Evolutionary conservation across 2,329 filamentous ascomycete species (phyloP).

Genomic region (Talaromyces rugulosus): DNA sequence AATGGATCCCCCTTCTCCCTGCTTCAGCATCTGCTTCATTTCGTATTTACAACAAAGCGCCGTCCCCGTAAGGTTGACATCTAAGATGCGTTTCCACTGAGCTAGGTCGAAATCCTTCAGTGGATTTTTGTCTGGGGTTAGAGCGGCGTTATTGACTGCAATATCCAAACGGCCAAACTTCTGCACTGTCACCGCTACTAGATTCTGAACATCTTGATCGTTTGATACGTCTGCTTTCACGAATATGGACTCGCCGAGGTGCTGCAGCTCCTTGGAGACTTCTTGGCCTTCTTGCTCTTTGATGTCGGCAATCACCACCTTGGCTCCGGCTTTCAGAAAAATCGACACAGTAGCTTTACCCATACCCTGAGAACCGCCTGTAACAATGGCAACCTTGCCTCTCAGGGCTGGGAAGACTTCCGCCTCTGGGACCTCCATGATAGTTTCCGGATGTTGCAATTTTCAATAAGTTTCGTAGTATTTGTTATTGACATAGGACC

Average conservation of each 20-base stretch:
- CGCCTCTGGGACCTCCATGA: background rate
- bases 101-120: background rate
- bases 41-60: background rate
- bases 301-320: constrained; percentile 73
- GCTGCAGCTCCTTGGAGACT: constrained; percentile 31
- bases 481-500: too few species aligned
- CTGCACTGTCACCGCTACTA: background rate
- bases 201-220: background rate
- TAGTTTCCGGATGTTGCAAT: too few species aligned
- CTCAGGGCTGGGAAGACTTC: constrained; percentile 2
- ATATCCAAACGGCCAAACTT: background rate
- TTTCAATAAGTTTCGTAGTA: too few species aligned
- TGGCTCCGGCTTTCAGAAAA: constrained; percentile 76
- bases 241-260: constrained; percentile 37
- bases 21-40: constrained; percentile 4
- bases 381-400: constrained; percentile 17
- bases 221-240: constrained; percentile 18
- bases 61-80: background rate
- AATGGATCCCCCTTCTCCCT: constrained; percentile 26
- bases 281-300: constrained; percentile 41
- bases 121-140: constrained; percentile 33
- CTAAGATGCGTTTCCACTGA: background rate
- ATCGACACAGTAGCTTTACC: constrained; percentile 37
- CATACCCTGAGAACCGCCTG: constrained; percentile 27
- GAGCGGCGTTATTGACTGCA: constrained; percentile 2